Percentiles rank a stretch among this genome's conserved stretches.
These are phyloP conservation scores for Artemisia argyi DNA, from an alignment of 129 eudicot genomes.

Conservation along the genomic window DNA sequence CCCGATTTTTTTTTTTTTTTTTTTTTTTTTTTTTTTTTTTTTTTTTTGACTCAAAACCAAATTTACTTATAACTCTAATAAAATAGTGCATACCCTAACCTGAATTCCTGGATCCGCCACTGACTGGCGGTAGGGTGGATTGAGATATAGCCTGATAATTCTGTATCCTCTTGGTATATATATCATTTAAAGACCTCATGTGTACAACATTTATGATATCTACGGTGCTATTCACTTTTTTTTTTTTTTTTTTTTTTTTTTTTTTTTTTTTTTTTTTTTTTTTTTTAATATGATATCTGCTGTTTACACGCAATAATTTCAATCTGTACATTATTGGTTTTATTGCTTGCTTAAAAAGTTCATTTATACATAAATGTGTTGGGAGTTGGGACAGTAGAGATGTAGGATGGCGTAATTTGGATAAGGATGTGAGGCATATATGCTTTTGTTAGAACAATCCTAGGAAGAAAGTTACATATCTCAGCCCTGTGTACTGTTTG, in stretches of 20 bases:
- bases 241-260: too few relatives aligned
- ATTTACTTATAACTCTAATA: too few relatives aligned
- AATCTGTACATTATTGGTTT: not conserved
- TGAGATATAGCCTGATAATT: not conserved
- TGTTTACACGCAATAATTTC: not conserved
- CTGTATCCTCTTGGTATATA: not conserved
- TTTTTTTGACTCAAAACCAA: too few relatives aligned
- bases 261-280: not conserved
- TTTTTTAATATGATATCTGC: not conserved
- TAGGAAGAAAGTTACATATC: constrained; percentile 6
- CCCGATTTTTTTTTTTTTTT: too few relatives aligned
- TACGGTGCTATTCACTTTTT: constrained; percentile 1
- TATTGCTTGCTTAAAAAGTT: too few relatives aligned
- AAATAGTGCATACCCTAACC: too few relatives aligned
- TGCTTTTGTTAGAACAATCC: not conserved
- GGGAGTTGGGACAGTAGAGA: too few relatives aligned
- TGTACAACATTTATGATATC: not conserved
- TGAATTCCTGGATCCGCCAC: too few relatives aligned
- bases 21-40: too few relatives aligned
- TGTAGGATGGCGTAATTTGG: too few relatives aligned
- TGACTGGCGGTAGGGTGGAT: not conserved
- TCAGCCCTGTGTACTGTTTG: not conserved
- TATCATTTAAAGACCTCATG: constrained; percentile 2
- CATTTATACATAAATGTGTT: too few relatives aligned
- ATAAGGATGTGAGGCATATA: not conserved